A percentile compares a stretch with the other conserved stretches of the same genome.
Conservation (phyloP, 305 asterid genomes). For the Fraxinus baroniana region DNA sequence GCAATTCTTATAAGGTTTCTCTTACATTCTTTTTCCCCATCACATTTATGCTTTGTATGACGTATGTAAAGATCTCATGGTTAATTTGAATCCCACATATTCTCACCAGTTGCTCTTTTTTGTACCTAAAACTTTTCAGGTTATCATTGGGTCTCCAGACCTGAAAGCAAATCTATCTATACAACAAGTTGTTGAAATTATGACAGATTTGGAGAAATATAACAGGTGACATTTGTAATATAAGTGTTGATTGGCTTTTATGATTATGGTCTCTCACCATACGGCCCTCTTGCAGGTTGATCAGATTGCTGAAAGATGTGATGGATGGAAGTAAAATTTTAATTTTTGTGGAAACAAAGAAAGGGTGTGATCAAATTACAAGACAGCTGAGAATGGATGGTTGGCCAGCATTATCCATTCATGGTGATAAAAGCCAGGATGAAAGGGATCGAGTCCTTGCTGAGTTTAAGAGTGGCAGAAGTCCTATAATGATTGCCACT, state of each 20-base stretch:
- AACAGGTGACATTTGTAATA: constrained; percentile 54
- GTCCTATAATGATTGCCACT: constrained; percentile 91
- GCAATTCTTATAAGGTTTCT: constrained; percentile 79
- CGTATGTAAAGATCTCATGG: not conserved
- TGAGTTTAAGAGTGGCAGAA: constrained; percentile 85
- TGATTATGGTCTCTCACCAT: constrained; percentile 22
- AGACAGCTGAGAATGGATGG: constrained; percentile 90
- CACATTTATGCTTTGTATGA: not conserved
- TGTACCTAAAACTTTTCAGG: constrained; percentile 39
- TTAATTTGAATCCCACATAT: not conserved
- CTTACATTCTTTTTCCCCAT: constrained; percentile 9
- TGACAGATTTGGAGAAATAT: constrained; percentile 81
- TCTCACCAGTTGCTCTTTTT: not conserved
- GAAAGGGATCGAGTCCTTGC: constrained; percentile 96
- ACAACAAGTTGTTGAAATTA: constrained; percentile 71
- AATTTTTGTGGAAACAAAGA: constrained; percentile 87
- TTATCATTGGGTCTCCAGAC: constrained; percentile 69
- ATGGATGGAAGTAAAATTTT: constrained; percentile 86
- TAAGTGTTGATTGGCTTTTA: not conserved
- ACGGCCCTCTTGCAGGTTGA: constrained; percentile 49
- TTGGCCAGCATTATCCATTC: constrained; percentile 93
- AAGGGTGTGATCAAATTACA: constrained; percentile 90
- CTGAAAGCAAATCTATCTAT: constrained; percentile 87
- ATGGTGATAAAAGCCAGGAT: constrained; percentile 90
- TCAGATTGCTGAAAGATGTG: constrained; percentile 66